phyloP scores from a whole-genome alignment of 2,329 filamentous ascomycete species.

The Aspergillus floridensis region DNA sequence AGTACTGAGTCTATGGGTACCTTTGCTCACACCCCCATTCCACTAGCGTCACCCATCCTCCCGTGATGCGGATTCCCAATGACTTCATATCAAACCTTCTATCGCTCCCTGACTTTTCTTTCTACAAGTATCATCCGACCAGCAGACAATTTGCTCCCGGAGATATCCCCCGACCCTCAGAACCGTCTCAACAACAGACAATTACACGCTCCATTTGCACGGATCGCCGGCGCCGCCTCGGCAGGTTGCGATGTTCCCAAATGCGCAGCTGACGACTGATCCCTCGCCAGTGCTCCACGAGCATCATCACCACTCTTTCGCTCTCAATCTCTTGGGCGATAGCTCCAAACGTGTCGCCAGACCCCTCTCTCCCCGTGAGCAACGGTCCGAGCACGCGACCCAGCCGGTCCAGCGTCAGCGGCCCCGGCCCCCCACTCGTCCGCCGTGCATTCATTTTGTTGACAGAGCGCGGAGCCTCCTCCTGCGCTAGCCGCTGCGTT shows the following conservation, averaged over 20 bases:
- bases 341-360: conserved; percentile 12
- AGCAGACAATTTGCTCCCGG: not conserved
- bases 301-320: conserved; percentile 30
- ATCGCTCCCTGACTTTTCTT: not conserved
- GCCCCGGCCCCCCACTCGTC: conserved; percentile 21
- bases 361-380: conserved; percentile 22
- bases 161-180: not conserved
- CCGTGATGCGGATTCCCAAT: not conserved
- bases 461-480: conserved; percentile 14
- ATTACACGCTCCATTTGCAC: not conserved
- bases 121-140: not conserved
- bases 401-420: conserved; percentile 29
- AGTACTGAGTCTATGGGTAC: too few species aligned
- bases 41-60: too few species aligned
- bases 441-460: conserved; percentile 17
- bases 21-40: too few species aligned
- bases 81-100: not conserved
- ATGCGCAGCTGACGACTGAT: conserved; percentile 33
- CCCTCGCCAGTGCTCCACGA: conserved; percentile 37
- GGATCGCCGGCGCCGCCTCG: not conserved
- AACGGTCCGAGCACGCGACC: conserved; percentile 35
- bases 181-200: not conserved
- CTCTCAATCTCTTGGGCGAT: conserved; percentile 28
- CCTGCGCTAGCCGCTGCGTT: conserved; percentile 20
- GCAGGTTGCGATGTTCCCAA: conserved; percentile 24